Base-by-base conservation (phyloP, 352 stramenopile genomes). In the Nothophytophthora sp. region DNA sequence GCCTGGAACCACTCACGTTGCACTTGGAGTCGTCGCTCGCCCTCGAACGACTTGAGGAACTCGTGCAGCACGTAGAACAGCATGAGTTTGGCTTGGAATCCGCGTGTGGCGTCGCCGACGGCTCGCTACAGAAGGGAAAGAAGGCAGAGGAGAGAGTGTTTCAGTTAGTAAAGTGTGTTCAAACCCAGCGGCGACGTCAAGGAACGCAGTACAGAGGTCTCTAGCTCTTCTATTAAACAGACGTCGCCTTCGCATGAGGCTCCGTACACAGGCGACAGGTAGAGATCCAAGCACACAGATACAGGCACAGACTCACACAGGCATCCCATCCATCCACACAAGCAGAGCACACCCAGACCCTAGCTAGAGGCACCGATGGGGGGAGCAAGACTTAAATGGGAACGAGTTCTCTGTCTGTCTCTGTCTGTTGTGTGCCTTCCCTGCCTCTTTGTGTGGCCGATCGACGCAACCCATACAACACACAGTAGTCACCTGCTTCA, bases 51-150 rank as follows among this genome's bases (percentile, higher is more conserved):
- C 74, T 94, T 94, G 50, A 94, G 68, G 47, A 94, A 94, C 70
- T 94, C 84, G 58, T 94, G 81, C 25, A 94, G 68, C 35, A 92
- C 67, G 78, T 94, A 94, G 35, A 94, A 88, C 10, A 94, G 67
- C 84, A 94, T 94, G 27, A 94, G 46, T 55, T 91, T 94, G 42
- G 75, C 62, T 41, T 92, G 78, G 50, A 91, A 91, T 41, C 84
- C 76, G 33, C 70, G 58, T 24, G 73, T 55, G 8, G 66, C 69
- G 10, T 94, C 81, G 27, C 68, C 67, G 37, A 86, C 51, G 8
- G 78, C 78, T 66, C 76, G 52, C 79, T 92, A 60, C 25, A 68
- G 42, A 45, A 48, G 60, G 16, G 3, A 27, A 43, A 39, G 22
- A 8, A 34, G 9, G 13, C 7, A 6, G 35, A 46, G 19, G 43